Percentiles rank a stretch among this genome's conserved stretches.
phyloP scores from a whole-genome alignment of 1,284 basidiomycete genomes.

The Cutaneotrichosporon arboriforme region DNA sequence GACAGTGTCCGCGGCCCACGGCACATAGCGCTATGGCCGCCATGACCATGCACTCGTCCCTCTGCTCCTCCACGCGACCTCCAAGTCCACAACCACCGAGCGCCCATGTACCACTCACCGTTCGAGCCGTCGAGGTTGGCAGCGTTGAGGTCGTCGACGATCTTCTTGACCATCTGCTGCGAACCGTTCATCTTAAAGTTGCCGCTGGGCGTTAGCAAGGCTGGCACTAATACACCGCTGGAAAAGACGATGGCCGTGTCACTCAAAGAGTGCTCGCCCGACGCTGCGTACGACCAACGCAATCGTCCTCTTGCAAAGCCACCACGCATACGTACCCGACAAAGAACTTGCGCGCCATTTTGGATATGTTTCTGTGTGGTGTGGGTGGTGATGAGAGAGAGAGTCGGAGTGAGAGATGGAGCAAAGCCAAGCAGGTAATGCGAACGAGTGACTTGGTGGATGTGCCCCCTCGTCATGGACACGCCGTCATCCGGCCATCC shows the following conservation, averaged over 20 bases:
- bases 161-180: conserved; percentile 58
- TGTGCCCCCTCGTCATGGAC: too few relatives aligned
- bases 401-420: background rate
- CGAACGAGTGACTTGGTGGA: too few relatives aligned
- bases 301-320: background rate
- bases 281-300: too few relatives aligned
- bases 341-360: conserved; percentile 45
- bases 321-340: conserved; percentile 35
- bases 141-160: conserved; percentile 66
- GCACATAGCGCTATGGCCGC: too few relatives aligned
- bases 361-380: conserved; percentile 12
- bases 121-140: conserved; percentile 67
- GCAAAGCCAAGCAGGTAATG: too few relatives aligned
- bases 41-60: too few relatives aligned
- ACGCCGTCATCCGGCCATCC: too few relatives aligned
- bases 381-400: background rate
- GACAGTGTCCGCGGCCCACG: too few relatives aligned
- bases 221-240: too few relatives aligned
- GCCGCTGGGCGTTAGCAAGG: conserved; percentile 63
- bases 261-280: background rate
- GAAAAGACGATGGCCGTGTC: too few relatives aligned
- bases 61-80: too few relatives aligned
- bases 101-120: conserved; percentile 54
- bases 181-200: conserved; percentile 95
- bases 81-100: background rate